phyloP scores from a whole-genome alignment of 192 early-diverging fungal species.

The Coemansia sp. region DNA sequence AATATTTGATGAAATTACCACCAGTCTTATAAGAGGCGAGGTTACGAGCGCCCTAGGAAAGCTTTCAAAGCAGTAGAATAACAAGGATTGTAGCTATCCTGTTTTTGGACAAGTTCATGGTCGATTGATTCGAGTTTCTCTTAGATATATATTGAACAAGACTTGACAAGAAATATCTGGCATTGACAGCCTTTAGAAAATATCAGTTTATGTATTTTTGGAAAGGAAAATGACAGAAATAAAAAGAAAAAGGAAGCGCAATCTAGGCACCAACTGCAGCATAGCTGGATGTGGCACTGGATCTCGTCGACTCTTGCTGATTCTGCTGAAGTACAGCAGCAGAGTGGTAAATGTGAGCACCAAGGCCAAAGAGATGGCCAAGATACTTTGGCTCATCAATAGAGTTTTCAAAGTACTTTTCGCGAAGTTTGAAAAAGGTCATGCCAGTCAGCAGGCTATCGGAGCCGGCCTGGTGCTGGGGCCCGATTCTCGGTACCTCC shows the following conservation, averaged over 20 bases:
- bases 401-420: slow-evolving; percentile 93
- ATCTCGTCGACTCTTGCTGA: background rate
- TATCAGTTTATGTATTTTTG: background rate
- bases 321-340: slow-evolving; percentile 1
- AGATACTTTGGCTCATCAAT: slow-evolving; percentile 94
- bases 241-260: background rate
- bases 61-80: no score
- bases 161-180: background rate
- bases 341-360: slow-evolving; percentile 35
- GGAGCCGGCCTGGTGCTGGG: slow-evolving; percentile 98
- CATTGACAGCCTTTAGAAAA: background rate
- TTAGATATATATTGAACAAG: no score
- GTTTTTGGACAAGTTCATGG: no score
- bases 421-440: slow-evolving; percentile 98
- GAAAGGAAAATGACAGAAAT: background rate
- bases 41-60: no score
- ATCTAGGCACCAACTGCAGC: slow-evolving; percentile 23
- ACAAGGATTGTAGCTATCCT: no score
- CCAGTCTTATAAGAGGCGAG: no score
- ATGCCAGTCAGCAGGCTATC: slow-evolving; percentile 94
- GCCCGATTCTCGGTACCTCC: slow-evolving; percentile 87
- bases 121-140: no score
- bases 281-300: background rate
- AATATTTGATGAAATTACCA: no score
- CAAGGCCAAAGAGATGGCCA: slow-evolving; percentile 54